A percentile compares a stretch with the other conserved stretches of the same genome.
phyloP scores from a whole-genome alignment of 352 stramenopile species.

The Paralagenidium karlingii region DNA sequence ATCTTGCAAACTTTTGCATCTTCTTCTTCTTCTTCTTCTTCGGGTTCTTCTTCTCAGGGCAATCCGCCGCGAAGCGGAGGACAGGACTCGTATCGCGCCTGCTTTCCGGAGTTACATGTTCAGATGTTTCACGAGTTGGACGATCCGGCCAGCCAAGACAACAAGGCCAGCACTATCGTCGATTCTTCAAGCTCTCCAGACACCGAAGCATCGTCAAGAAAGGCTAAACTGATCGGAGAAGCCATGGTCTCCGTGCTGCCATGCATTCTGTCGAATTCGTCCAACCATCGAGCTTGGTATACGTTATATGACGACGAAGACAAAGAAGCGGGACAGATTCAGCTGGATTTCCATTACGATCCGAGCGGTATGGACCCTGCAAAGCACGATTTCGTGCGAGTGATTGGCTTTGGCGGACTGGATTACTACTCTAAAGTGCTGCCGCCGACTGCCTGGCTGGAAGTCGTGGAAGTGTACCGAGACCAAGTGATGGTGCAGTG shows the following conservation, averaged over 20 bases:
- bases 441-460: slow-evolving; percentile 23
- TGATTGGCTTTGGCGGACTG: slow-evolving; percentile 43
- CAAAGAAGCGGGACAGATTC: slow-evolving; percentile 41
- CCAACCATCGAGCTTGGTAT: slow-evolving; percentile 44
- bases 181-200: too few relatives aligned
- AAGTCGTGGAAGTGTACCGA: slow-evolving; percentile 49
- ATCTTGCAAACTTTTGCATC: slow-evolving; percentile 29
- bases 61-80: slow-evolving; percentile 3
- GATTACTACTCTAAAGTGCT: slow-evolving; percentile 61
- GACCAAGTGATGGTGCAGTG: slow-evolving; percentile 47
- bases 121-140: slow-evolving; percentile 45
- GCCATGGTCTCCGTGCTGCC: slow-evolving; percentile 42
- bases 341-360: slow-evolving; percentile 46
- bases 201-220: neutral
- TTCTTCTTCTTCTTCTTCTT: too few relatives aligned
- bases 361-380: slow-evolving; percentile 22
- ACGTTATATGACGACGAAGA: slow-evolving; percentile 30
- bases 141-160: neutral
- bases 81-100: slow-evolving; percentile 27
- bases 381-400: slow-evolving; percentile 42
- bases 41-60: neutral
- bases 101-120: slow-evolving; percentile 37
- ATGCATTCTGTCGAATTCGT: slow-evolving; percentile 41
- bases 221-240: slow-evolving; percentile 44
- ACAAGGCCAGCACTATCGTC: slow-evolving; percentile 1